Conservation (phyloP, 202 grass and related monocot species). For the Miscanthus sacchariflorus region DNA sequence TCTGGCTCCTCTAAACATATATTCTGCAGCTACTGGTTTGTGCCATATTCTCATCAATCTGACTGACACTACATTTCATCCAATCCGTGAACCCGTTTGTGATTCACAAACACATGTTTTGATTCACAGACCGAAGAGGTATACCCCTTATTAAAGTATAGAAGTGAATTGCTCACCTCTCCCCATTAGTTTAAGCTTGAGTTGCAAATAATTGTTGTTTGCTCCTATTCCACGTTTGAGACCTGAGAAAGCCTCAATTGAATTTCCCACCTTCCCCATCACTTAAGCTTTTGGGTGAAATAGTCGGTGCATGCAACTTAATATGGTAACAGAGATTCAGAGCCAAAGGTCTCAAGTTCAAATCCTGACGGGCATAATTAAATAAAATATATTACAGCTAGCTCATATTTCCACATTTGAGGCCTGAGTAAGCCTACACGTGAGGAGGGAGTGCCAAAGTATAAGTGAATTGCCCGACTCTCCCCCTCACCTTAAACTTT, state of each 20-base stretch:
- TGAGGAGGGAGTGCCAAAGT: not conserved
- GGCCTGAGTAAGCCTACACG: not conserved
- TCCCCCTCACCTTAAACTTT: not conserved
- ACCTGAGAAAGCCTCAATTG: not conserved
- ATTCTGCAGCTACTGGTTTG: too few relatives aligned
- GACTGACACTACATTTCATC: not conserved
- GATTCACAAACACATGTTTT: not conserved
- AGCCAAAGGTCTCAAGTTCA: too few relatives aligned
- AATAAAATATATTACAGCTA: not conserved
- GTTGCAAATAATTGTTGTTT: not conserved
- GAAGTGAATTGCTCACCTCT: not conserved
- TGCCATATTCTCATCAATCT: too few relatives aligned
- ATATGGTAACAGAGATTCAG: too few relatives aligned
- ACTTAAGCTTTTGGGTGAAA: too few relatives aligned
- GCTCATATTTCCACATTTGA: not conserved
- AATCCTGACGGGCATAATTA: too few relatives aligned
- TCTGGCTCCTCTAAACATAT: too few relatives aligned
- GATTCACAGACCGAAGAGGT: not conserved
- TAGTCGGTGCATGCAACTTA: not conserved
- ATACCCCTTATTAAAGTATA: not conserved
- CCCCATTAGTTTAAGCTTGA: not conserved
- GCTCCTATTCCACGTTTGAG: not conserved
- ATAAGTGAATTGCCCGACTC: too few relatives aligned
- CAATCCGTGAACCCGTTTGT: not conserved
- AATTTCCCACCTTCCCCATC: not conserved